phyloP scores from a whole-genome alignment of 257 asterid genomes.

The Solanum rostratum region DNA sequence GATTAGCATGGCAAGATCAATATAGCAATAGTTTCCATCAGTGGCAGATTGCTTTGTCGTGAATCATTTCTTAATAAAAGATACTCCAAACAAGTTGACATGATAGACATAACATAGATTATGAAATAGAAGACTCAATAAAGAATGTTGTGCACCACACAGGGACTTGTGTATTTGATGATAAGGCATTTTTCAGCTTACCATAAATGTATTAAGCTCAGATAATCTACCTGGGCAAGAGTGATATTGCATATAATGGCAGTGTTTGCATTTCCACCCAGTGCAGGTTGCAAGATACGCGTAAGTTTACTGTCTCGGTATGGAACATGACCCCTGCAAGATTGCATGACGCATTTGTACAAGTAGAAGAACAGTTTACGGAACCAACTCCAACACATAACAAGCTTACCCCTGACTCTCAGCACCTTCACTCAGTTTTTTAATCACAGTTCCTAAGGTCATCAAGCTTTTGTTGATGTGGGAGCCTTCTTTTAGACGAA shows the following conservation, averaged over 20 bases:
- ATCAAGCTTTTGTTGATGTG: slow-evolving; percentile 93
- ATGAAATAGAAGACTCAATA: background rate
- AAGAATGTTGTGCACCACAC: background rate
- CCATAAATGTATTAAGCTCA: background rate
- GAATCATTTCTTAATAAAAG: background rate
- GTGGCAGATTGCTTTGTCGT: background rate
- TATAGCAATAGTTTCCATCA: background rate
- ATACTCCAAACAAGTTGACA: background rate
- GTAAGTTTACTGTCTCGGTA: slow-evolving; percentile 98
- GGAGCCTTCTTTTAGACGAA: slow-evolving; percentile 94
- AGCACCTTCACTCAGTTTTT: slow-evolving; percentile 94
- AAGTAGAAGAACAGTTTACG: background rate
- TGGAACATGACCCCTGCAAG: slow-evolving; percentile 93
- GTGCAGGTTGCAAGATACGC: slow-evolving; percentile 90
- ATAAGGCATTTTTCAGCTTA: background rate
- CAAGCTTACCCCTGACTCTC: slow-evolving; percentile 93
- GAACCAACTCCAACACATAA: background rate
- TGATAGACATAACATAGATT: background rate
- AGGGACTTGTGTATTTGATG: background rate
- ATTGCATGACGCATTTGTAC: slow-evolving; percentile 9
- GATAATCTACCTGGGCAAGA: slow-evolving; percentile 76
- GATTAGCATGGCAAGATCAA: background rate
- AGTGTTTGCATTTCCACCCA: slow-evolving; percentile 97
- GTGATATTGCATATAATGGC: slow-evolving; percentile 97
- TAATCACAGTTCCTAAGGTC: slow-evolving; percentile 95